Conservation (phyloP, 2,329 filamentous ascomycete species). For the Cucurbitaria berberidis region DNA sequence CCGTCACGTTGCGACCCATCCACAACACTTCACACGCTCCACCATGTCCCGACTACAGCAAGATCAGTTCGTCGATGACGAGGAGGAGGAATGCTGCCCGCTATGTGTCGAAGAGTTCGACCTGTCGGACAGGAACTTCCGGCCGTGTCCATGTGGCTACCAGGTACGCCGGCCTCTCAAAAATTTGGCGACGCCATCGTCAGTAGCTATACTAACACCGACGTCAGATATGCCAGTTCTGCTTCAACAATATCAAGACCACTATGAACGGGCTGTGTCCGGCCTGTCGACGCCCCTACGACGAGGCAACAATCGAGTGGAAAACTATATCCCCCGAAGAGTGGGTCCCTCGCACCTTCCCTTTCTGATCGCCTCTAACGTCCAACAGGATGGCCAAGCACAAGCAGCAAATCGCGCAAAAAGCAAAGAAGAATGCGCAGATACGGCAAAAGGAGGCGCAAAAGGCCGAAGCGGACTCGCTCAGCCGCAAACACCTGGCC, state of each 20-base stretch:
- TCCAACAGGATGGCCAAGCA: conserved; percentile 70
- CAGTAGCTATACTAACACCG: conserved; percentile 30
- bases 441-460: conserved; percentile 92
- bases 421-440: conserved; percentile 91
- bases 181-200: conserved; percentile 17
- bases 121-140: conserved; percentile 94
- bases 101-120: conserved; percentile 99
- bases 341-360: conserved; percentile 61
- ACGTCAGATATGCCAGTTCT: conserved; percentile 90
- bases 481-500: conserved; percentile 93
- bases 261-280: conserved; percentile 97
- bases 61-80: conserved; percentile 62
- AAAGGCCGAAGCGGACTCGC: conserved; percentile 93
- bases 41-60: conserved; percentile 57
- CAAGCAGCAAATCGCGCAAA: conserved; percentile 74
- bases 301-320: conserved; percentile 96
- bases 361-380: conserved; percentile 28
- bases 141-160: conserved; percentile 95
- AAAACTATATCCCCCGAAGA: conserved; percentile 95
- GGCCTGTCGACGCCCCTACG: conserved; percentile 94
- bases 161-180: conserved; percentile 69
- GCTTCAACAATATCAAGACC: conserved; percentile 98
- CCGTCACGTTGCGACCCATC: conserved; percentile 20
- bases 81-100: conserved; percentile 70
- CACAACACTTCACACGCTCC: conserved; percentile 16